Conservation (phyloP, 352 stramenopile species). For the Thalassiosira exigua region DNA sequence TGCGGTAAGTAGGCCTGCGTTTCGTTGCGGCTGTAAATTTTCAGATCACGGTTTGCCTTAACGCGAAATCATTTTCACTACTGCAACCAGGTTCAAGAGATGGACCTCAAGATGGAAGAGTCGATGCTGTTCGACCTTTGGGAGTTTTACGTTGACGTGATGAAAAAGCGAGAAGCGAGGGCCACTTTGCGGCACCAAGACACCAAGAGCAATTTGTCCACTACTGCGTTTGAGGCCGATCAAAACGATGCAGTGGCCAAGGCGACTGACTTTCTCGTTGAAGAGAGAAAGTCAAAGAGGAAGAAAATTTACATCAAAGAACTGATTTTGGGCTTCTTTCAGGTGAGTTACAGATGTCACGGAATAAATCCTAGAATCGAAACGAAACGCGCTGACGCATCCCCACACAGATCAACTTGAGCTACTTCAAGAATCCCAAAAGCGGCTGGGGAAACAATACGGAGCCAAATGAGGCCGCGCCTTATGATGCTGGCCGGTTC, state of each 20-base stretch:
- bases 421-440: constrained; percentile 81
- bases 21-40: too few relatives aligned
- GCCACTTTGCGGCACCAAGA: constrained; percentile 3
- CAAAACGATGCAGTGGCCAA: constrained; percentile 27
- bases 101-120: constrained; percentile 86
- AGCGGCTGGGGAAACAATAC: constrained; percentile 36
- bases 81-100: constrained; percentile 79
- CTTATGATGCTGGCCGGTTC: constrained; percentile 22
- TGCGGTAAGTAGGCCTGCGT: too few relatives aligned
- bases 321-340: constrained; percentile 75
- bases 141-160: constrained; percentile 76
- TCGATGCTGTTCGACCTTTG: constrained; percentile 77
- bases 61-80: too few relatives aligned
- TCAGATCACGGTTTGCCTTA: too few relatives aligned
- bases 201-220: background rate
- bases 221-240: constrained; percentile 23
- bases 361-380: too few relatives aligned
- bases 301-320: constrained; percentile 81
- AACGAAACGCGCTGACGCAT: too few relatives aligned
- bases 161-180: constrained; percentile 56
- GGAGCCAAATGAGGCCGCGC: constrained; percentile 27
- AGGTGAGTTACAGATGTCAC: too few relatives aligned
- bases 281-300: constrained; percentile 27
- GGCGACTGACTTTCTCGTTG: constrained; percentile 36
- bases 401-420: constrained; percentile 81